Conservation (phyloP, 1,139 yeast genomes). For the Saccharomycopsis hybrid region DNA sequence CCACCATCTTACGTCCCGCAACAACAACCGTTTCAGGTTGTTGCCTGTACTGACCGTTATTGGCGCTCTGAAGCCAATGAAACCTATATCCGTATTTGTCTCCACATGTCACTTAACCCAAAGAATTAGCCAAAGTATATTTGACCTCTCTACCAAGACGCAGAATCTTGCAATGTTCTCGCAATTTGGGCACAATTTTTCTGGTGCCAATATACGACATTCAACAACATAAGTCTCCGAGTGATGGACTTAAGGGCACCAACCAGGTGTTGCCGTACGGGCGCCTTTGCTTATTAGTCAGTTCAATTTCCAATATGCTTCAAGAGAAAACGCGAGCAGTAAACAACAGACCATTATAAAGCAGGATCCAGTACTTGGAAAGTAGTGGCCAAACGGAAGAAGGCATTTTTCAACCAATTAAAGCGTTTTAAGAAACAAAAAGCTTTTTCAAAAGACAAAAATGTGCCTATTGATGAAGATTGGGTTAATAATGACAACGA, state of each 20-base stretch:
- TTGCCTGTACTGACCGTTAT: slow-evolving; percentile 34
- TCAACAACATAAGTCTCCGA: slow-evolving; percentile 30
- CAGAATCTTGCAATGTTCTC: slow-evolving; percentile 28
- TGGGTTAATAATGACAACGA: no score
- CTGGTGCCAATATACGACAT: slow-evolving; percentile 33
- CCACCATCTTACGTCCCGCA: background rate
- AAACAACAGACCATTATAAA: no score
- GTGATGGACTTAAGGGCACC: no score
- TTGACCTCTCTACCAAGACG: slow-evolving; percentile 29
- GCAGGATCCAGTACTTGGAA: no score
- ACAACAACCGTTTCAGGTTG: slow-evolving; percentile 8
- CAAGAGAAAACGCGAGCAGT: no score
- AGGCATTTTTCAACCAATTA: no score
- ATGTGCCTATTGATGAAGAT: no score
- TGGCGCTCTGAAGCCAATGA: slow-evolving; percentile 33
- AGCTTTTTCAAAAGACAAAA: no score
- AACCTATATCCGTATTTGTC: slow-evolving; percentile 34
- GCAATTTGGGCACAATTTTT: slow-evolving; percentile 28
- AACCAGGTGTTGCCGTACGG: no score
- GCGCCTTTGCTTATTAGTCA: slow-evolving; percentile 27
- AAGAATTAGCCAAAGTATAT: slow-evolving; percentile 32
- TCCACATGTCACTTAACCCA: slow-evolving; percentile 30
- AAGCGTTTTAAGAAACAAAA: no score
- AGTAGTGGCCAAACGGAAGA: no score
- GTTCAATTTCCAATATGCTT: slow-evolving; percentile 22